Conservation (phyloP, 768 basidiomycete genomes). For the Amylocystis lapponica region DNA sequence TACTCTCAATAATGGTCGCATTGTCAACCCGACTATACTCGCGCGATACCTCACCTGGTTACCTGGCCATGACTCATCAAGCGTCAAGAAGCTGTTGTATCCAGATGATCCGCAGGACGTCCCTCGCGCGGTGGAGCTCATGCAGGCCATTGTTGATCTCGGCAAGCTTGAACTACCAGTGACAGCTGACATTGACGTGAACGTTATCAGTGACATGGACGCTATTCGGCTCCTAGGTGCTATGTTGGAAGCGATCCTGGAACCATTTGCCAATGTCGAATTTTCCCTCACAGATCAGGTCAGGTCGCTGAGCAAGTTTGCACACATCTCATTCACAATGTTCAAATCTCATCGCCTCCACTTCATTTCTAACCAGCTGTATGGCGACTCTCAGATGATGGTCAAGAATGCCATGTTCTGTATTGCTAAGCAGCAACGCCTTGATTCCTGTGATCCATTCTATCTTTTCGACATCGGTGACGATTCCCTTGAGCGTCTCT, state of each 20-base stretch:
- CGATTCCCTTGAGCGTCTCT: slow-evolving; percentile 4
- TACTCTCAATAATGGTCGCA: background rate
- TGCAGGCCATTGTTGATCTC: background rate
- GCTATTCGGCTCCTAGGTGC: background rate
- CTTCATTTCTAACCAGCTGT: slow-evolving; percentile 4
- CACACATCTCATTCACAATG: slow-evolving; percentile 2
- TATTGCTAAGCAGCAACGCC: slow-evolving; percentile 4
- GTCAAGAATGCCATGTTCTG: slow-evolving; percentile 4
- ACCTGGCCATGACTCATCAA: background rate
- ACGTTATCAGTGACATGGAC: background rate
- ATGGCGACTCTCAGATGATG: slow-evolving; percentile 4
- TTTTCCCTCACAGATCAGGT: slow-evolving; percentile 4
- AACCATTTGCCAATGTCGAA: background rate
- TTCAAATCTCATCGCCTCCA: background rate
- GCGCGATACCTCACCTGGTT: background rate
- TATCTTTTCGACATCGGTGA: slow-evolving; percentile 1
- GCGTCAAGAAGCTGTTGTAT: background rate
- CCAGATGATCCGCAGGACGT: background rate
- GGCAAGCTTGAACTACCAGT: background rate
- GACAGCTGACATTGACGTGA: background rate
- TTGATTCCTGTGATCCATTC: background rate
- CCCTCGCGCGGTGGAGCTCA: too few relatives aligned
- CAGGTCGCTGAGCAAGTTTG: slow-evolving; percentile 1
- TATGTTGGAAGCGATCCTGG: background rate
- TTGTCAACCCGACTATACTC: background rate